phyloP scores from a whole-genome alignment of 805 yeast species.

The Candida stauntonica region DNA sequence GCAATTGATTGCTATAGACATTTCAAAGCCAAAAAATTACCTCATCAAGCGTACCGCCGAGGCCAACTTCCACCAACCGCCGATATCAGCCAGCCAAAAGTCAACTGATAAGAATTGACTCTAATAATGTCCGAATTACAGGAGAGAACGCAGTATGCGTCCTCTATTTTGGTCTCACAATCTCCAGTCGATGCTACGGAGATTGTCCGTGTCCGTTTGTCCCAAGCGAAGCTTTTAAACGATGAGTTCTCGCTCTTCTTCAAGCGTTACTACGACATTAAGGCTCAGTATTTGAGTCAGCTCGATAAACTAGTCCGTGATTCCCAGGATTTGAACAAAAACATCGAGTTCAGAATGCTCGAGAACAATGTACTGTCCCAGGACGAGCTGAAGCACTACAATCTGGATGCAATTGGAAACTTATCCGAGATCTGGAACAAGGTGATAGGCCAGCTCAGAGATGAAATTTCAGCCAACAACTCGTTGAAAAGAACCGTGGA shows the following conservation, averaged over 20 bases:
- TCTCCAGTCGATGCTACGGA: constrained; percentile 58
- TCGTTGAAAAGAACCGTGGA: constrained; percentile 43
- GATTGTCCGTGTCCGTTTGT: constrained; percentile 50
- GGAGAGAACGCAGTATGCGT: constrained; percentile 35
- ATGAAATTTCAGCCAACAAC: constrained; percentile 48
- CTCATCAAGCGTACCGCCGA: too few relatives aligned
- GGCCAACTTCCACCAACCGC: too few relatives aligned
- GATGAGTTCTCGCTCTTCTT: constrained; percentile 60
- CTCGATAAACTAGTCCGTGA: constrained; percentile 19
- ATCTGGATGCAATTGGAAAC: constrained; percentile 44
- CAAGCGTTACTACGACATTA: constrained; percentile 34
- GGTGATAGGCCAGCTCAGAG: constrained; percentile 35
- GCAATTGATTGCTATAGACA: too few relatives aligned
- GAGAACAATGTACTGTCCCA: constrained; percentile 38
- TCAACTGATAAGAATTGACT: background rate
- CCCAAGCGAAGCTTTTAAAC: constrained; percentile 51
- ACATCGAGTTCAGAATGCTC: constrained; percentile 30
- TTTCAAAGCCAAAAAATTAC: too few relatives aligned
- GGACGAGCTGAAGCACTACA: constrained; percentile 45
- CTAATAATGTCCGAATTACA: constrained; percentile 5
- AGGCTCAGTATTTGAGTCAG: constrained; percentile 21
- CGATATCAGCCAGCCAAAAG: background rate
- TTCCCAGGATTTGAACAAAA: constrained; percentile 30
- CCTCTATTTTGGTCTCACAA: constrained; percentile 39
- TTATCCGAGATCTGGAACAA: constrained; percentile 41